A percentile compares a stretch with the other conserved stretches of the same genome.
Conservation (phyloP, 2,329 filamentous ascomycete species). For the Fusarium incarnatum region DNA sequence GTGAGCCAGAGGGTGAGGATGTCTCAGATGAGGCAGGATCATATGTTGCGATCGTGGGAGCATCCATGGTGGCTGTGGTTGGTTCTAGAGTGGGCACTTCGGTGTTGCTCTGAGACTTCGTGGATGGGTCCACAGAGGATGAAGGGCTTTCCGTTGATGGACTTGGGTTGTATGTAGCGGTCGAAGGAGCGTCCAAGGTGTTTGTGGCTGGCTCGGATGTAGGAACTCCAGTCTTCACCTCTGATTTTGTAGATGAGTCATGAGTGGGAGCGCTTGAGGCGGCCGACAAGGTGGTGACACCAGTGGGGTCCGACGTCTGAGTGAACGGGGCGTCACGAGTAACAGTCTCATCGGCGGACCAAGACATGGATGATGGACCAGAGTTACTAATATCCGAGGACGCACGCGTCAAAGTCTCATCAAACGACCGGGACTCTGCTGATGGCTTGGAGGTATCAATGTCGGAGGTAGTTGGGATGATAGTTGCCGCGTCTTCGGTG, state of each 20-base stretch:
- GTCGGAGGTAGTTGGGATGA: not conserved
- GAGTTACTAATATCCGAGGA: too few relatives aligned
- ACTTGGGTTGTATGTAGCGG: not conserved
- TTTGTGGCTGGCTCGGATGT: not conserved
- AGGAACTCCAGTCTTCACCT: not conserved
- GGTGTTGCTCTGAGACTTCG: not conserved
- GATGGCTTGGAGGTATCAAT: not conserved
- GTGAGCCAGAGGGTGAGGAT: not conserved
- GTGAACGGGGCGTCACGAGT: too few relatives aligned
- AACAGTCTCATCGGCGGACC: not conserved
- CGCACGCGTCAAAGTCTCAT: not conserved
- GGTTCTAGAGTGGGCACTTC: not conserved
- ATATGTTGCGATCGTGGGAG: not conserved
- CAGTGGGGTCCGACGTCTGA: not conserved
- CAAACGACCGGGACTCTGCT: not conserved
- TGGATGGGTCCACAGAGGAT: not conserved
- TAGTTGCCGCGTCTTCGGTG: not conserved
- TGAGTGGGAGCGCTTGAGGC: not conserved
- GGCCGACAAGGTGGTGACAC: not conserved
- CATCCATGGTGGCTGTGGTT: fast-evolving
- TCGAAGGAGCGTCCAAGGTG: not conserved
- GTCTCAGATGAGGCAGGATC: not conserved
- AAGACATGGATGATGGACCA: too few relatives aligned
- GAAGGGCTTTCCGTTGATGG: not conserved
- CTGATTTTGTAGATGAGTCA: not conserved